These are phyloP conservation scores for Fagus crenata DNA, from an alignment of 306 rosid species.

Conservation along the genomic window DNA sequence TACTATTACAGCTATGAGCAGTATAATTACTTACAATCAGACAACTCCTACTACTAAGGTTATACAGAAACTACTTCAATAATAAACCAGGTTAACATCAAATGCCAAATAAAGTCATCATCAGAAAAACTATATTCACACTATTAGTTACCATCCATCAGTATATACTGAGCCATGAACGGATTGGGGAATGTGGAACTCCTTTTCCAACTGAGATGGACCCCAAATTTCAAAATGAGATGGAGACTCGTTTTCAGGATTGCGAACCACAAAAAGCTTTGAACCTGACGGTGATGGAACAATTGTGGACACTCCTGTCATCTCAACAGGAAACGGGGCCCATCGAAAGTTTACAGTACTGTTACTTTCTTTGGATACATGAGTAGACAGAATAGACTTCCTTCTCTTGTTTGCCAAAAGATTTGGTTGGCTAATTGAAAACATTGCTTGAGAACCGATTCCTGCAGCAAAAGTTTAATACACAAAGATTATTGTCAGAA, in stretches of 20 bases:
- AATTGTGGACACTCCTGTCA: conserved; percentile 56
- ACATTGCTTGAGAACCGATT: conserved; percentile 55
- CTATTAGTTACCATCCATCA: conserved; percentile 64
- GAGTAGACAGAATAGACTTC: conserved; percentile 50
- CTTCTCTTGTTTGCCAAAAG: conserved; percentile 67
- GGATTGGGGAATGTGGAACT: conserved; percentile 65
- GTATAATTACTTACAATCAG: conserved; percentile 11
- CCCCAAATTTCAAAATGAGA: conserved; percentile 72
- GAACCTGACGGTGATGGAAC: conserved; percentile 81
- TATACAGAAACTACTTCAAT: conserved; percentile 5
- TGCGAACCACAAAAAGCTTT: conserved; percentile 63
- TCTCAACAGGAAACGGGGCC: conserved; percentile 79
- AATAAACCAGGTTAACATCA: conserved; percentile 4
- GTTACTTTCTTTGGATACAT: conserved; percentile 43
- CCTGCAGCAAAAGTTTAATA: conserved; percentile 32
- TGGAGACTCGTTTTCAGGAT: conserved; percentile 56
- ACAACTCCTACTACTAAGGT: conserved; percentile 15
- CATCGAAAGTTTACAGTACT: conserved; percentile 54
- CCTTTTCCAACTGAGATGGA: conserved; percentile 62
- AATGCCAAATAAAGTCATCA: conserved; percentile 16
- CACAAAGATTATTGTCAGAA: conserved; percentile 2
- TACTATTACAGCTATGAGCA: conserved; percentile 9
- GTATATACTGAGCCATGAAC: conserved; percentile 71
- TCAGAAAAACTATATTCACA: neutral
- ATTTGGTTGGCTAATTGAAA: conserved; percentile 57